phyloP scores from a whole-genome alignment of 768 basidiomycete species.

The Hysterangium stoloniferum region DNA sequence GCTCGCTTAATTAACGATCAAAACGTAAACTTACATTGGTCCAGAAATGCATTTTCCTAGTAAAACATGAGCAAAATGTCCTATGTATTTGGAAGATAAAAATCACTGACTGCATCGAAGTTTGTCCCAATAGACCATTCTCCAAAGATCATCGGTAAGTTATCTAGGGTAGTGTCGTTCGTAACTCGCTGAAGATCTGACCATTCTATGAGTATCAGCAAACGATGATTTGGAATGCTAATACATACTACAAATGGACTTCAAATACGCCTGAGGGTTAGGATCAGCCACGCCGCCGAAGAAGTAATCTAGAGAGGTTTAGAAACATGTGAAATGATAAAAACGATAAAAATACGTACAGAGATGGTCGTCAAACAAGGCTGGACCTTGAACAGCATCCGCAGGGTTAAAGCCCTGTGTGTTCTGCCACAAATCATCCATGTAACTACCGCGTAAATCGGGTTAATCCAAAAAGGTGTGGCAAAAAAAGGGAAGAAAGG shows the following conservation, averaged over 20 bases:
- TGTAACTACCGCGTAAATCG: slow-evolving; percentile 44
- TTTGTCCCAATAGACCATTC: slow-evolving; percentile 61
- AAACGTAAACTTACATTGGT: slow-evolving; percentile 2
- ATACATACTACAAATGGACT: slow-evolving; percentile 58
- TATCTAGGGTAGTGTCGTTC: slow-evolving; percentile 33
- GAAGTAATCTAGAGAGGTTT: neutral
- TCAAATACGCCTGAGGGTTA: slow-evolving; percentile 57
- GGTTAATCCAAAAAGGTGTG: too few relatives aligned
- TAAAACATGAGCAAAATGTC: too few relatives aligned
- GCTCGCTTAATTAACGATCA: neutral
- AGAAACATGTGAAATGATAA: neutral
- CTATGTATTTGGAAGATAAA: too few relatives aligned
- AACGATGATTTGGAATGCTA: neutral
- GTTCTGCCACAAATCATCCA: slow-evolving; percentile 75
- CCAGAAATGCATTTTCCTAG: slow-evolving; percentile 7
- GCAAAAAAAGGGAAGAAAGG: too few relatives aligned
- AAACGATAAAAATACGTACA: slow-evolving; percentile 32
- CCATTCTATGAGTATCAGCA: neutral
- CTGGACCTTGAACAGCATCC: slow-evolving; percentile 58
- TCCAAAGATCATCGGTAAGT: slow-evolving; percentile 46
- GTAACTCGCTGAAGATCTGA: slow-evolving; percentile 55
- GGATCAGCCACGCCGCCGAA: slow-evolving; percentile 61
- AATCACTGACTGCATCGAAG: slow-evolving; percentile 52
- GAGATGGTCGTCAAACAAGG: slow-evolving; percentile 71
- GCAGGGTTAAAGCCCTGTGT: slow-evolving; percentile 66